These are phyloP conservation scores for Wickerhamiella sorbophila DNA, from an alignment of 805 yeast species.

Conservation along the genomic window DNA sequence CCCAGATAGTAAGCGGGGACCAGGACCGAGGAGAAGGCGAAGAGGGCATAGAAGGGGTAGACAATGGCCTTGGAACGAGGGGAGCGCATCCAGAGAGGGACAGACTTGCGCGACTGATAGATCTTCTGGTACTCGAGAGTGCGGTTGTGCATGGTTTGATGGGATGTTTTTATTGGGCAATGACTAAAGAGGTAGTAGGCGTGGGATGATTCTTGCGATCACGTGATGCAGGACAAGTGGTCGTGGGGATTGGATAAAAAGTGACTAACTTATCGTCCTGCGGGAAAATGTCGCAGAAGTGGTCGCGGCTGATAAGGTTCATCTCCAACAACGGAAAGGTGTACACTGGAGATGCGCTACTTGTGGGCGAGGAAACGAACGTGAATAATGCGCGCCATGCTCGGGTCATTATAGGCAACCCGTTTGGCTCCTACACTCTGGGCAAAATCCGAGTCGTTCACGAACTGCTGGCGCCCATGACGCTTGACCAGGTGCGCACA, in stretches of 20 bases:
- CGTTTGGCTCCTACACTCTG: conserved; percentile 28
- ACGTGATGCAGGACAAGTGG: no score
- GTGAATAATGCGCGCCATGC: conserved; percentile 31
- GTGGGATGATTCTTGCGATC: neutral
- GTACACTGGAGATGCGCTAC: conserved; percentile 37
- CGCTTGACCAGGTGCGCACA: conserved; percentile 26
- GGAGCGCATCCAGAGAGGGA: conserved; percentile 31
- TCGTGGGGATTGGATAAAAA: no score
- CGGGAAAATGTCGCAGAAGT: conserved; percentile 8
- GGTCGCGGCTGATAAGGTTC: conserved; percentile 31
- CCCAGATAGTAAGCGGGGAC: conserved; percentile 55
- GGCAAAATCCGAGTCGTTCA: conserved; percentile 27
- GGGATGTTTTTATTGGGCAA: neutral
- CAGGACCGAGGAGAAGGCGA: conserved; percentile 46
- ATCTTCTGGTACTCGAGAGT: conserved; percentile 25
- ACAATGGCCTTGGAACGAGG: conserved; percentile 58
- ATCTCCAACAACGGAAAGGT: conserved; percentile 31
- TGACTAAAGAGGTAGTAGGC: neutral
- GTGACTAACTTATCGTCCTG: no score
- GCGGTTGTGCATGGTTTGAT: conserved; percentile 7
- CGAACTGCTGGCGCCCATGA: conserved; percentile 31
- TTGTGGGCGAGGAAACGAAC: conserved; percentile 25
- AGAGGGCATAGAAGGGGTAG: conserved; percentile 66
- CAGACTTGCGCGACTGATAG: conserved; percentile 24
- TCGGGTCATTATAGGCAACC: conserved; percentile 33